These are phyloP conservation scores for Solanum paucissectum DNA, from an alignment of 257 asterid species.

Conservation along the genomic window DNA sequence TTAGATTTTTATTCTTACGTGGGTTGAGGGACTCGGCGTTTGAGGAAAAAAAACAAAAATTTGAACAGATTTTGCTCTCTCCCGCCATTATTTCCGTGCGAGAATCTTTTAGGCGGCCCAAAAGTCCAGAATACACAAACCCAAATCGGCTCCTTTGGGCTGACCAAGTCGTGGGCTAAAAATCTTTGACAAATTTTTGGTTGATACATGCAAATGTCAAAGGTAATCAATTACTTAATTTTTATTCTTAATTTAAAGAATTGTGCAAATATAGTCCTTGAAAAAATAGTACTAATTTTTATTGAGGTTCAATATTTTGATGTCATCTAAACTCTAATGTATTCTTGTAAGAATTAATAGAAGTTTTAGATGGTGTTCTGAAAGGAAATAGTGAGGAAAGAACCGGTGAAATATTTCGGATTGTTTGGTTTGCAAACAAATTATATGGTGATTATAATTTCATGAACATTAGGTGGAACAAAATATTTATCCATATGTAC, in stretches of 20 bases:
- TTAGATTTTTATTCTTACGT: background rate
- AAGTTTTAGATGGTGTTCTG: too few species aligned
- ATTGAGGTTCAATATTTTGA: background rate
- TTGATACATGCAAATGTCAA: background rate
- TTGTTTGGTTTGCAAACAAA: too few species aligned
- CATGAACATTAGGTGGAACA: background rate
- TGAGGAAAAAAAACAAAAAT: too few species aligned
- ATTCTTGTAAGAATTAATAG: background rate
- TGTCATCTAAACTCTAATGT: background rate
- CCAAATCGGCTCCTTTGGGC: background rate
- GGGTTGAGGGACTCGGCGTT: background rate
- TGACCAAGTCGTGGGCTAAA: background rate
- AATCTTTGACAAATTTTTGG: too few species aligned
- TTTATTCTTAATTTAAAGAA: background rate
- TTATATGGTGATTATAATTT: too few species aligned
- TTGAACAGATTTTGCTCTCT: background rate
- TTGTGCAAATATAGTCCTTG: background rate
- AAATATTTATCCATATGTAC: background rate
- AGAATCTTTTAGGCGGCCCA: background rate
- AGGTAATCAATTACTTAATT: background rate
- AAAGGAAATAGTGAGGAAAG: background rate
- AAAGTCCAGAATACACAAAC: background rate
- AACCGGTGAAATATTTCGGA: background rate
- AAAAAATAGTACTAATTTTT: background rate
- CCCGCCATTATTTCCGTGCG: background rate